Percentiles rank a stretch among this genome's conserved stretches.
These are phyloP conservation scores for Penicillium chermesinum DNA, from an alignment of 495 filamentous ascomycete species.

Conservation along the genomic window DNA sequence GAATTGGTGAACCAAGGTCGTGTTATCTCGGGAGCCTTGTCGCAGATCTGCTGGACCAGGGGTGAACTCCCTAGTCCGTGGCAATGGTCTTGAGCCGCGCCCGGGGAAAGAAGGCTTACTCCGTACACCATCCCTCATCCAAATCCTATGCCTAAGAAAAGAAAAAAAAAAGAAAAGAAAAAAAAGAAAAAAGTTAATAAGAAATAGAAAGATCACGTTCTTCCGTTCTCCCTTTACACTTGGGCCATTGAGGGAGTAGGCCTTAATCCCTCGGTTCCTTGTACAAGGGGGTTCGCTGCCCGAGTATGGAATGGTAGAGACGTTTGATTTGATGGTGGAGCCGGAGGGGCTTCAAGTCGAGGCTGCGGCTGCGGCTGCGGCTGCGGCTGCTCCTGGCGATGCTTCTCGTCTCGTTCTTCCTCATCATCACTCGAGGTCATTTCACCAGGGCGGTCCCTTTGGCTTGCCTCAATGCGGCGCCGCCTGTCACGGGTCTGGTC, in stretches of 20 bases:
- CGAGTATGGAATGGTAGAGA: conserved; percentile 19
- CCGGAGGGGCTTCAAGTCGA: neutral
- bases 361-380: conserved; percentile 3
- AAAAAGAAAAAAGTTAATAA: no score
- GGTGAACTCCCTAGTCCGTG: neutral
- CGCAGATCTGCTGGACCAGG: neutral
- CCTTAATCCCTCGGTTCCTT: neutral
- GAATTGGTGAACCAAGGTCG: neutral
- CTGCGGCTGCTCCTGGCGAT: conserved; percentile 28
- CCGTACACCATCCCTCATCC: neutral
- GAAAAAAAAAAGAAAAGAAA: no score
- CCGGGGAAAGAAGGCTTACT: neutral
- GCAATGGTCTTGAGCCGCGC: neutral
- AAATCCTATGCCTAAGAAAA: no score
- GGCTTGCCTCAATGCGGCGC: conserved; percentile 26
- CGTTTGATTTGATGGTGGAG: conserved; percentile 22
- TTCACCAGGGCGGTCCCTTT: conserved; percentile 29
- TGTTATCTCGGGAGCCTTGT: neutral
- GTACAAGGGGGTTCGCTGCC: conserved; percentile 8
- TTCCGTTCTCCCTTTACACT: neutral
- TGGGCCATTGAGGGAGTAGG: neutral
- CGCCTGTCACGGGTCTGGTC: conserved; percentile 34
- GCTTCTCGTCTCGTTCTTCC: conserved; percentile 24
- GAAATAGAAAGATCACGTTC: no score
- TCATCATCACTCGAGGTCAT: conserved; percentile 40